phyloP scores from a whole-genome alignment of 176 grass and related monocot genomes.

The Oropetium thomaeum region DNA sequence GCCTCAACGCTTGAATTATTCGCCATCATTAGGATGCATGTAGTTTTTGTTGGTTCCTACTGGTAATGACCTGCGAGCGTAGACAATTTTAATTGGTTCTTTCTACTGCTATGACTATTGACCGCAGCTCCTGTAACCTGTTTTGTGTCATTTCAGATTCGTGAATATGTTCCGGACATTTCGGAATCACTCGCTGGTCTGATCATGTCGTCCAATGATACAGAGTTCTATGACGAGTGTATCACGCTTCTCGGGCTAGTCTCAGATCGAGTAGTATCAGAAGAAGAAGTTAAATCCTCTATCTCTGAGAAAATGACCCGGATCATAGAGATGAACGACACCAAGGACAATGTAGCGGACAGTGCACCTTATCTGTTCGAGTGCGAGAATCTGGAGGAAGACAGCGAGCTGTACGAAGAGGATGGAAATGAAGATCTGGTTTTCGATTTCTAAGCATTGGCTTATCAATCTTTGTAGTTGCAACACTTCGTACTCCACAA shows the following conservation, averaged over 20 bases:
- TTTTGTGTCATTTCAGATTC: slow-evolving; percentile 34
- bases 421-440: slow-evolving; percentile 31
- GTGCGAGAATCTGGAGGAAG: slow-evolving; percentile 40
- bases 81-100: not conserved
- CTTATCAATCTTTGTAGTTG: not conserved
- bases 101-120: not conserved
- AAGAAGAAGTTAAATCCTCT: slow-evolving; percentile 39
- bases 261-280: slow-evolving; percentile 17
- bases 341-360: slow-evolving; percentile 25
- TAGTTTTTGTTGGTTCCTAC: not conserved
- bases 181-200: slow-evolving; percentile 53
- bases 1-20: not conserved
- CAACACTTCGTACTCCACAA: not conserved
- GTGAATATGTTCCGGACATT: slow-evolving; percentile 53
- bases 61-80: no score
- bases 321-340: slow-evolving; percentile 58
- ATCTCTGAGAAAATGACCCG: slow-evolving; percentile 49
- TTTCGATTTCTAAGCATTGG: slow-evolving; percentile 36
- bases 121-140: not conserved
- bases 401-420: slow-evolving; percentile 24
- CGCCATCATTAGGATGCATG: not conserved
- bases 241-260: slow-evolving; percentile 46
- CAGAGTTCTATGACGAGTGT: slow-evolving; percentile 54
- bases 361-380: slow-evolving; percentile 49
- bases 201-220: slow-evolving; percentile 53